Evolutionary conservation across 2,329 filamentous ascomycete species (phyloP), one percentile per base, ranked within the genome.

Genomic region (Trichoderma afroharzianum): DNA sequence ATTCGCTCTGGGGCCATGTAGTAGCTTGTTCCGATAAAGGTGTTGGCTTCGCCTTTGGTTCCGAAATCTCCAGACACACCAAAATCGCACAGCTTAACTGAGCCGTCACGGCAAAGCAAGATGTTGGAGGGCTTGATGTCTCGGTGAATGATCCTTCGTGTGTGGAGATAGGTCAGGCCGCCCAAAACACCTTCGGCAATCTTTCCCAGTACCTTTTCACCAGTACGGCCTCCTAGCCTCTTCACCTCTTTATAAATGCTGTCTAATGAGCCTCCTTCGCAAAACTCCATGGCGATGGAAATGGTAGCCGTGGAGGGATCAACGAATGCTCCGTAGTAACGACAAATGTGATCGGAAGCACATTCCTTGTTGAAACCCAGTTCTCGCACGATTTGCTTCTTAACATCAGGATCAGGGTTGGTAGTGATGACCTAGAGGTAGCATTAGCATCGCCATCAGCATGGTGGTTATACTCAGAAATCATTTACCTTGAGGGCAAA

Each of bases 1-100:
- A 99, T 99, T 67, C 96, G 92, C 82, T 99, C 96, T 0, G 96
- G 96, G 4, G 96, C 96, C 96, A 99, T 99, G 85, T 99, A 99
- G 81, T 98, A 99, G 73, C 93, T 97, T 14, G 96, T 99, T 74
- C 96, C 96, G 79, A 99, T 99, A 79, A 99, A 99, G 0, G 96
- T 99, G 81, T 98, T 98, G 75, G 96, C 96, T 80, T 98, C 96
- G 68, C 96, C 96, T 82, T 99, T 98, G 63, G 96, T 99, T 75
- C 96, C 97, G 79, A 98, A 98, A 81, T 98, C 96, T 75, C 96
- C 96, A 72, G 93, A 97, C 62, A 99, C 96, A 76, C 96, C 96
- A 80, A 99, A 99, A 83, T 99, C 96, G 83, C 96, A 99, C 18
- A 99, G 89, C 83, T 99, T 99, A 75, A 99, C 95, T 77, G 97